Conservation (phyloP, 495 filamentous ascomycete species). For the Aspergillus sclerotioniger region DNA sequence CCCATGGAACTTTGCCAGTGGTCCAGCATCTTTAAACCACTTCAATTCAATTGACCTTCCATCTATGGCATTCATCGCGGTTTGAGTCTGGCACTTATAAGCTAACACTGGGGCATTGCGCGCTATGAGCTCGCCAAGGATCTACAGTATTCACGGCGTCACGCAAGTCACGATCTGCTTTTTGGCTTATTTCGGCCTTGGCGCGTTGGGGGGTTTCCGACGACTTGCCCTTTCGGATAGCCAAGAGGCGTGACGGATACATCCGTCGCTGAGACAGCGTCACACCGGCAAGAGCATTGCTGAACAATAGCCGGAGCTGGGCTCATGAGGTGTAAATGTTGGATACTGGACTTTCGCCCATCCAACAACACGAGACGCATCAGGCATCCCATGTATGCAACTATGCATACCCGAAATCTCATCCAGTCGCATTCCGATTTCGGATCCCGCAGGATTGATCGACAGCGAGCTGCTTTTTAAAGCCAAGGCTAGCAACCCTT, state of each 20-base stretch:
- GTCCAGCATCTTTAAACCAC: background rate
- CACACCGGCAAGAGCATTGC: background rate
- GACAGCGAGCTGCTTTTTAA: background rate
- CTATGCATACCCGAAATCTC: background rate
- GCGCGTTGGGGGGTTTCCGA: background rate
- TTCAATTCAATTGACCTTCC: background rate
- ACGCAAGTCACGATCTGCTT: background rate
- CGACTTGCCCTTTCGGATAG: background rate
- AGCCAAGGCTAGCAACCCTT: background rate
- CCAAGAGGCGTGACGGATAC: background rate
- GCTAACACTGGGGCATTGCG: background rate
- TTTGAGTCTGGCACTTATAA: background rate
- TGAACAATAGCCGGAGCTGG: background rate
- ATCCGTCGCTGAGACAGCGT: background rate
- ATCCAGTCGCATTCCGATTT: background rate
- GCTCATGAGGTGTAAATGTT: background rate
- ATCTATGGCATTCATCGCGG: background rate
- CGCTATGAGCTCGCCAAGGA: background rate
- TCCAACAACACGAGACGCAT: background rate
- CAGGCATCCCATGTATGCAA: background rate
- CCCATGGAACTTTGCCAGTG: background rate
- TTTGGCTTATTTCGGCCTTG: background rate
- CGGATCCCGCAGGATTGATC: slow-evolving; percentile 7
- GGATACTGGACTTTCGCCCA: background rate
- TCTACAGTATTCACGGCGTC: background rate